phyloP scores from a whole-genome alignment of 306 rosid genomes.

The Lagenaria siceraria region DNA sequence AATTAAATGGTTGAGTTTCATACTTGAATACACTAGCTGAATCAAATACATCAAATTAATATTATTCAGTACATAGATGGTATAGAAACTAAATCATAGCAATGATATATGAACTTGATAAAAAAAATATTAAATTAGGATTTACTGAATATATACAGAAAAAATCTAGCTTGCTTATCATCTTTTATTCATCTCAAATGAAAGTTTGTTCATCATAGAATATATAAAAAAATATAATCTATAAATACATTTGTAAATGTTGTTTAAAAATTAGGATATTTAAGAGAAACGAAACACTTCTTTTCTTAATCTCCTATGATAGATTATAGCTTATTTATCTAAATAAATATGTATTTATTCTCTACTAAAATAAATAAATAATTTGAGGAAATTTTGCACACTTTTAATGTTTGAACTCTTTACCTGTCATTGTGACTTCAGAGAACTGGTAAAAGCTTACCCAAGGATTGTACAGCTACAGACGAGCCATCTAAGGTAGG shows the following conservation, averaged over 20 bases:
- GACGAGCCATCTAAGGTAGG: conserved; percentile 61
- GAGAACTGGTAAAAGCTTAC: conserved; percentile 63
- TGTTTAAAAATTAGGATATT: neutral
- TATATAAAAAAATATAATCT: neutral
- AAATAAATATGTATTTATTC: neutral
- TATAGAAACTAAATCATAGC: neutral
- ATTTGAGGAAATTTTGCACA: neutral
- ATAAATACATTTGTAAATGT: neutral
- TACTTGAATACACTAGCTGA: neutral
- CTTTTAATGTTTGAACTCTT: neutral
- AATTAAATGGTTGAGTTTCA: neutral
- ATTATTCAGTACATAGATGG: neutral
- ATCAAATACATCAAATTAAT: neutral
- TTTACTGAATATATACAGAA: neutral
- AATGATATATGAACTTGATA: neutral
- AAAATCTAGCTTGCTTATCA: neutral
- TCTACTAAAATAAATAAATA: neutral
- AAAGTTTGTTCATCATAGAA: neutral
- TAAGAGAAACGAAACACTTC: neutral
- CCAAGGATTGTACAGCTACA: conserved; percentile 50
- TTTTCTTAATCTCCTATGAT: neutral
- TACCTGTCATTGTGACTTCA: conserved; percentile 19
- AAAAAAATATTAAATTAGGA: neutral
- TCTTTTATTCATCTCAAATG: neutral
- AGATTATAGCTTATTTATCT: neutral